A percentile compares a stretch with the other conserved stretches of the same genome.
Evolutionary conservation across 768 basidiomycete species (phyloP).

Genomic region (Crepidotus variabilis): DNA sequence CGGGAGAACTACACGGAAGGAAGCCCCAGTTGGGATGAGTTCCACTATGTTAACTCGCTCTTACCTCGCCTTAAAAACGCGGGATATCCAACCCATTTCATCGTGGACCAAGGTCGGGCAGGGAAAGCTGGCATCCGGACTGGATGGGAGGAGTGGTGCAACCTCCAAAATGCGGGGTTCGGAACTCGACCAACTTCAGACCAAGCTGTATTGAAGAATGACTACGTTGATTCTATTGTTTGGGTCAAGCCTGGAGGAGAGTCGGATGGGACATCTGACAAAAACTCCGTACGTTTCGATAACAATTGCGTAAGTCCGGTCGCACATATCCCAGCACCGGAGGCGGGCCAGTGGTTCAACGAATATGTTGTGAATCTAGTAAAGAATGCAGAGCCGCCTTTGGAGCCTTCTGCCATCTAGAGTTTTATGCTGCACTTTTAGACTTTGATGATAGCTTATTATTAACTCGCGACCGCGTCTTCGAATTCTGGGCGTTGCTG

Average conservation of each 20-base stretch:
- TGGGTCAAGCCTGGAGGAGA: conserved; percentile 42
- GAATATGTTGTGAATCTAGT: conserved; percentile 51
- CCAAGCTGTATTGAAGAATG: conserved; percentile 16
- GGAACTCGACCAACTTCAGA: conserved; percentile 29
- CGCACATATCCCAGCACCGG: conserved; percentile 28
- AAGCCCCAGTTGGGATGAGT: conserved; percentile 27
- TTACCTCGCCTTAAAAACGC: conserved; percentile 24
- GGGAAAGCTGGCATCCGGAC: conserved; percentile 21
- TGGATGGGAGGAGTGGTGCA: conserved; percentile 18
- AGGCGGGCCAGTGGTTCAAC: conserved; percentile 35
- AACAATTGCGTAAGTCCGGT: conserved; percentile 19
- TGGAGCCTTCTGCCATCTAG: too few species aligned
- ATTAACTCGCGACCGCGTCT: too few species aligned
- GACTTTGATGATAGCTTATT: too few species aligned
- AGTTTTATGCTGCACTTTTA: too few species aligned
- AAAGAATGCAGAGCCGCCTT: conserved; percentile 48
- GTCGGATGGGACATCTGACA: conserved; percentile 34
- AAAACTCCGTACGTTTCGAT: conserved; percentile 29
- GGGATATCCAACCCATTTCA: conserved; percentile 31
- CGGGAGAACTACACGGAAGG: conserved; percentile 22
- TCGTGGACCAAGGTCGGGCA: conserved; percentile 32
- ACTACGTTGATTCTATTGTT: conserved; percentile 33
- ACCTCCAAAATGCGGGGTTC: conserved; percentile 26
- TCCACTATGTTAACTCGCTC: conserved; percentile 25
- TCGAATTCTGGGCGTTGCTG: too few species aligned